A percentile compares a stretch with the other conserved stretches of the same genome.
Conservation (phyloP, 106 monocot species). For the Allium fistulosum region DNA sequence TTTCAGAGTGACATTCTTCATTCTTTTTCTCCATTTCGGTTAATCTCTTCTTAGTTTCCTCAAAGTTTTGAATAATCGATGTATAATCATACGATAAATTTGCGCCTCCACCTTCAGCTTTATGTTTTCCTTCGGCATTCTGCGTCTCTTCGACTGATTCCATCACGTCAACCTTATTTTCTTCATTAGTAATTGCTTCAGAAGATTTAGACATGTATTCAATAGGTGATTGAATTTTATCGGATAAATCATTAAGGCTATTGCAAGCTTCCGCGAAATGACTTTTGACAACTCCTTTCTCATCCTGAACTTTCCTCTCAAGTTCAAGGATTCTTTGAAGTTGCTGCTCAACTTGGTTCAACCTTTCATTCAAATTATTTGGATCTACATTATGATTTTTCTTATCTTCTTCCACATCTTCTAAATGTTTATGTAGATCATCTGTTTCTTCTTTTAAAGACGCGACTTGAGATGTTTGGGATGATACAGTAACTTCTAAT, state of each 20-base stretch:
- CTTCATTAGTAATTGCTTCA: neutral
- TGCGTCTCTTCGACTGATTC: neutral
- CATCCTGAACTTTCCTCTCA: constrained; percentile 17
- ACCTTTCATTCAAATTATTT: constrained; percentile 5
- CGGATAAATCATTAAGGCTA: constrained; percentile 17
- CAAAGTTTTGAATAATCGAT: constrained; percentile 58
- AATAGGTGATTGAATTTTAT: constrained; percentile 16
- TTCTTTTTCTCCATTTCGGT: constrained; percentile 40
- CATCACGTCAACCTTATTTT: too few species aligned
- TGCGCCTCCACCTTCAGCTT: constrained; percentile 9
- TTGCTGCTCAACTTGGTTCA: constrained; percentile 18
- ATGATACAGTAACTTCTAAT: constrained; percentile 17
- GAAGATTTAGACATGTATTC: neutral
- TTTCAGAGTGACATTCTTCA: constrained; percentile 33
- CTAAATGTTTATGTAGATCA: constrained; percentile 17
- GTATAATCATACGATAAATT: constrained; percentile 55
- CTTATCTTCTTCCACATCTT: constrained; percentile 19
- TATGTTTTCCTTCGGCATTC: neutral
- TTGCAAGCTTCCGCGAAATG: constrained; percentile 15
- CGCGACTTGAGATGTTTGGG: constrained; percentile 14
- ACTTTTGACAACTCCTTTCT: constrained; percentile 7
- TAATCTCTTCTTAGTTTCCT: constrained; percentile 58
- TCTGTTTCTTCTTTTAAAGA: constrained; percentile 20
- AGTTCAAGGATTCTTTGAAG: constrained; percentile 17
- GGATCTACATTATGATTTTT: constrained; percentile 6